Conservation (phyloP, 2,329 filamentous ascomycete genomes). For the Alternaria rosae region DNA sequence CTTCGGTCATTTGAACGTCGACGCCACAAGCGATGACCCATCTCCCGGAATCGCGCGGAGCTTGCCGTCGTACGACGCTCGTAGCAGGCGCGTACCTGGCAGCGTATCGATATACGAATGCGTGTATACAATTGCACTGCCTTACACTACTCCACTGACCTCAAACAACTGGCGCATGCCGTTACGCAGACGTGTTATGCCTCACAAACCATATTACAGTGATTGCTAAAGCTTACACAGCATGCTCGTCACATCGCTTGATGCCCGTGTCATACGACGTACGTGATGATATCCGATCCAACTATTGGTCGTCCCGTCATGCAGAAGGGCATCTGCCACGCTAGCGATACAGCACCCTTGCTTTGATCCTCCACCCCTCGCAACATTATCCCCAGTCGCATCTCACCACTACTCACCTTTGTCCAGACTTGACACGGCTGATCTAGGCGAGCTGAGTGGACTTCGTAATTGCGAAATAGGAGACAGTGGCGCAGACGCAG, state of each 20-base stretch:
- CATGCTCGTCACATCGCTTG: not conserved
- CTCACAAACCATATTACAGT: not conserved
- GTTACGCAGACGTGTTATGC: not conserved
- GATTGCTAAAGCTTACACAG: not conserved
- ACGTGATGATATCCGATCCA: not conserved
- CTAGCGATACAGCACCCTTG: not conserved
- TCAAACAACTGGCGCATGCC: not conserved
- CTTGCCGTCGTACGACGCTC: not conserved
- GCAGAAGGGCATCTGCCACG: not conserved
- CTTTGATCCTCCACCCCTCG: slow-evolving; percentile 4
- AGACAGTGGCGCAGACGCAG: not conserved
- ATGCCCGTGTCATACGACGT: not conserved
- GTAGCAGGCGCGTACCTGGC: not conserved
- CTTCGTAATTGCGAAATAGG: not conserved
- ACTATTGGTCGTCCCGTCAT: not conserved
- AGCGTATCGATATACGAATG: not conserved
- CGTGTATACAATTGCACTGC: not conserved
- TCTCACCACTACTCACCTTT: slow-evolving; percentile 4
- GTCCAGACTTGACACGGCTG: slow-evolving; percentile 17
- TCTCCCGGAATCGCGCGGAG: not conserved
- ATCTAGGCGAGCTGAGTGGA: slow-evolving; percentile 8
- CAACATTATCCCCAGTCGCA: slow-evolving; percentile 6
- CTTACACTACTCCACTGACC: not conserved
- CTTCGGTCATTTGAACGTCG: not conserved
- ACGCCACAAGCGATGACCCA: not conserved